Conservation (phyloP, 2,329 filamentous ascomycete genomes). For the Lachnellula willkommii region DNA sequence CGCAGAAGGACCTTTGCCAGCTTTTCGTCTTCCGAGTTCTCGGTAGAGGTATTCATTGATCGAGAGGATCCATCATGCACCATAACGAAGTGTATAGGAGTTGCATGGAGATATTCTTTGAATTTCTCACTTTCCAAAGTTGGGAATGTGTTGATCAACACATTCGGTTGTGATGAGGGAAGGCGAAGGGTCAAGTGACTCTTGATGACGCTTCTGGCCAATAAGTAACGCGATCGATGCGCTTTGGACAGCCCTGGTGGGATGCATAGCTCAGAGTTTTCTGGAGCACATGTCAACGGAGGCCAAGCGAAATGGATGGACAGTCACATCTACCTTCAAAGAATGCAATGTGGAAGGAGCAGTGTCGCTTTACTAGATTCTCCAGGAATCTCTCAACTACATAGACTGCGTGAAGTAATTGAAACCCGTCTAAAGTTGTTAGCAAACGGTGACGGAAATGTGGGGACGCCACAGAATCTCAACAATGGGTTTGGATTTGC, state of each 20-base stretch:
- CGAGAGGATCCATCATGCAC: conserved; percentile 53
- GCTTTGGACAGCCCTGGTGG: conserved; percentile 37
- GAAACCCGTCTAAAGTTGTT: conserved; percentile 50
- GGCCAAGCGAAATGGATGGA: not conserved
- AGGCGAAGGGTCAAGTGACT: conserved; percentile 45
- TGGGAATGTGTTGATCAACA: conserved; percentile 38
- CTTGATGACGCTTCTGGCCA: conserved; percentile 59
- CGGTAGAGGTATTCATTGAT: not conserved
- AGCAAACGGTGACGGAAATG: conserved; percentile 6
- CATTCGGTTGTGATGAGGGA: conserved; percentile 19
- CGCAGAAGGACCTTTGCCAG: conserved; percentile 29
- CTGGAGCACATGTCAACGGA: conserved; percentile 17
- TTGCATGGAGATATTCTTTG: conserved; percentile 45
- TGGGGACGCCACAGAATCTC: not conserved
- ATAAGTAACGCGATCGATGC: conserved; percentile 42
- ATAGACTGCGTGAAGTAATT: conserved; percentile 66
- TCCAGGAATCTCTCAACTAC: conserved; percentile 61
- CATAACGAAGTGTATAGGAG: conserved; percentile 62
- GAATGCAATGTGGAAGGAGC: conserved; percentile 67
- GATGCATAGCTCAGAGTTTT: conserved; percentile 50
- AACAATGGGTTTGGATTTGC: not conserved
- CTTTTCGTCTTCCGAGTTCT: conserved; percentile 12
- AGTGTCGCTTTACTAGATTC: conserved; percentile 56
- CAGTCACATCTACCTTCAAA: conserved; percentile 38
- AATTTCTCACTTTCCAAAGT: conserved; percentile 47